Conservation (phyloP, 306 rosid genomes). For the Aeschynomene evenia region DNA sequence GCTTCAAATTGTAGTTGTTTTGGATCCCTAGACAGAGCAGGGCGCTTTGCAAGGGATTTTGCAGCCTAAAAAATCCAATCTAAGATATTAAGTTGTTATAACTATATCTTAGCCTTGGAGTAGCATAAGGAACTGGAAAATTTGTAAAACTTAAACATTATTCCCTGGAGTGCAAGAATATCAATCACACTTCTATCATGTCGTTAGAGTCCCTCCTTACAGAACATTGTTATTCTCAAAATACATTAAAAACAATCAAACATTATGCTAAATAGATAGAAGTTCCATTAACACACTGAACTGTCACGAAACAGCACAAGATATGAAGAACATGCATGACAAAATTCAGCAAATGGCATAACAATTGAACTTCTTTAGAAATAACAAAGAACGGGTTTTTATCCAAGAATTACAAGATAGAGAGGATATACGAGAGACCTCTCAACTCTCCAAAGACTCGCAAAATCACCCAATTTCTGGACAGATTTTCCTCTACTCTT, state of each 20-base stretch:
- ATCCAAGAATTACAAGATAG: too few species aligned
- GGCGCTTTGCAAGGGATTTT: slow-evolving; percentile 60
- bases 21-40: slow-evolving; percentile 62
- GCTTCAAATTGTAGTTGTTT: slow-evolving; percentile 75
- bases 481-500: too few species aligned
- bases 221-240: background rate
- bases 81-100: background rate
- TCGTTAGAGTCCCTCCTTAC: background rate
- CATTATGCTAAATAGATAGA: background rate
- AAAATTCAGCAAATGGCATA: background rate
- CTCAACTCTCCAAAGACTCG: too few species aligned
- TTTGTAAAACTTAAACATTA: background rate
- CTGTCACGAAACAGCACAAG: background rate
- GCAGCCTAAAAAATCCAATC: slow-evolving; percentile 49
- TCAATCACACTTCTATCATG: slow-evolving; percentile 4
- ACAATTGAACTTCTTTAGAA: too few species aligned
- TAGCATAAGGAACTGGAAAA: background rate
- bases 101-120: background rate
- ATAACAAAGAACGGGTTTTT: too few species aligned
- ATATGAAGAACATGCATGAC: background rate
- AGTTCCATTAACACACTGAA: background rate
- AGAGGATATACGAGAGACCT: too few species aligned
- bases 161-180: background rate
- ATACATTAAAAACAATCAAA: background rate
- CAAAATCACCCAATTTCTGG: too few species aligned